phyloP scores from a whole-genome alignment of 208 protist species.

The Blastocrithidia nonstop region DNA sequence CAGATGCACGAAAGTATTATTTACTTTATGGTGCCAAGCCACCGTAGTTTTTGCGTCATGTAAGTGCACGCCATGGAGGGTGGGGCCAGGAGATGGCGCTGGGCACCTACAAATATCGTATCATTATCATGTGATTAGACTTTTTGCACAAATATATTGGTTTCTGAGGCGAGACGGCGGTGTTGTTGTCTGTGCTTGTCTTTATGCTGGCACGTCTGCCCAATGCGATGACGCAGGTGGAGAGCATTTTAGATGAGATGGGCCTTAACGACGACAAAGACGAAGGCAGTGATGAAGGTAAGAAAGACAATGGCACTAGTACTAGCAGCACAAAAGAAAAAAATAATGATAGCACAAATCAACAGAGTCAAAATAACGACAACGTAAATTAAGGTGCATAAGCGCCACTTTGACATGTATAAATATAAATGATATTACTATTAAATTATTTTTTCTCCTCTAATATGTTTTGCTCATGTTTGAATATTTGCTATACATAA shows the following conservation, averaged over 20 bases:
- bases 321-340: background rate
- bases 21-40: constrained; percentile 77
- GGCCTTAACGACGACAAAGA: constrained; percentile 8
- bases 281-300: background rate
- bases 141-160: constrained; percentile 56
- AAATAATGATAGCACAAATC: background rate
- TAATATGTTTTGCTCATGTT: too few relatives aligned
- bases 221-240: constrained; percentile 29
- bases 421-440: too few relatives aligned
- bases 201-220: constrained; percentile 55
- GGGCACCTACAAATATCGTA: constrained; percentile 65
- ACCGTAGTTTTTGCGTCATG: constrained; percentile 69
- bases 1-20: constrained; percentile 79
- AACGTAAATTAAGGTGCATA: too few relatives aligned
- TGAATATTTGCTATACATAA: too few relatives aligned
- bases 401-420: too few relatives aligned
- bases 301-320: background rate
- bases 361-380: too few relatives aligned
- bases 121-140: constrained; percentile 73
- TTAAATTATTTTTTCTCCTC: too few relatives aligned
- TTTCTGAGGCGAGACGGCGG: constrained; percentile 53
- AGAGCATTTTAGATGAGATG: constrained; percentile 47
- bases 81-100: constrained; percentile 74
- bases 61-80: constrained; percentile 57
- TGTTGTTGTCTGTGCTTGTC: constrained; percentile 28